Evolutionary conservation across 441 rosid genomes (phyloP).

Genomic region (Erysimum cheiri): DNA sequence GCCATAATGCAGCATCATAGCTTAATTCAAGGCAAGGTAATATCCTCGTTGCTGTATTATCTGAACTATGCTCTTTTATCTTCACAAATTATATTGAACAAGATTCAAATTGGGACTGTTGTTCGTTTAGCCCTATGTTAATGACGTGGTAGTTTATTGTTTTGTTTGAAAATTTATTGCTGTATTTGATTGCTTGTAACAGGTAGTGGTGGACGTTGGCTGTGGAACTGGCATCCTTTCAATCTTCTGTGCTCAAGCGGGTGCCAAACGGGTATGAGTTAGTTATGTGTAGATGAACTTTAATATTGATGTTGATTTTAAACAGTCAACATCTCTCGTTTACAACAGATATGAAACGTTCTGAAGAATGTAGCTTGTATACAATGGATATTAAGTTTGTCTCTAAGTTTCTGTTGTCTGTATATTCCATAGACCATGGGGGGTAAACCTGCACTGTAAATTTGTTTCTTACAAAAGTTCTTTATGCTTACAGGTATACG

Average conservation of each 20-base stretch:
- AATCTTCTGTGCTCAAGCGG: conserved; percentile 98
- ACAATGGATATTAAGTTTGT: no score
- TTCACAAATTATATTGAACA: conserved; percentile 20
- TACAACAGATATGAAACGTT: conserved; percentile 7
- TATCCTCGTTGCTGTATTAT: conserved; percentile 37
- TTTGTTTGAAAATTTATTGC: conserved; percentile 20
- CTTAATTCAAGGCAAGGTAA: conserved; percentile 90
- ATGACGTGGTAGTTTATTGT: not conserved
- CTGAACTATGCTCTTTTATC: conserved; percentile 24
- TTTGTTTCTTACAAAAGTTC: conserved; percentile 31
- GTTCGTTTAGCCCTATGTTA: conserved; percentile 23
- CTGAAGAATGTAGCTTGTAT: conserved; percentile 22
- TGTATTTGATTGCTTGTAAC: conserved; percentile 39
- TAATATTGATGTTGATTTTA: not conserved
- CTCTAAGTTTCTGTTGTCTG: not conserved
- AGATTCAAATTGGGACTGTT: not conserved
- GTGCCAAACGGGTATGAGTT: conserved; percentile 82
- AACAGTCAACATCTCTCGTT: not conserved
- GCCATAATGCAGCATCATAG: conserved; percentile 89
- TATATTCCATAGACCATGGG: conserved; percentile 25
- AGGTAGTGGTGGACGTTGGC: conserved; percentile 99
- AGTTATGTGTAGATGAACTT: conserved; percentile 2
- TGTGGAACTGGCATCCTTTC: conserved; percentile 99
- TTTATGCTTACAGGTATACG: conserved; percentile 74
- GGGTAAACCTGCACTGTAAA: conserved; percentile 11